Evolutionary conservation across 805 yeast genomes (phyloP), one percentile per base, ranked within the genome.

Genomic region (Priceomyces carsonii): DNA sequence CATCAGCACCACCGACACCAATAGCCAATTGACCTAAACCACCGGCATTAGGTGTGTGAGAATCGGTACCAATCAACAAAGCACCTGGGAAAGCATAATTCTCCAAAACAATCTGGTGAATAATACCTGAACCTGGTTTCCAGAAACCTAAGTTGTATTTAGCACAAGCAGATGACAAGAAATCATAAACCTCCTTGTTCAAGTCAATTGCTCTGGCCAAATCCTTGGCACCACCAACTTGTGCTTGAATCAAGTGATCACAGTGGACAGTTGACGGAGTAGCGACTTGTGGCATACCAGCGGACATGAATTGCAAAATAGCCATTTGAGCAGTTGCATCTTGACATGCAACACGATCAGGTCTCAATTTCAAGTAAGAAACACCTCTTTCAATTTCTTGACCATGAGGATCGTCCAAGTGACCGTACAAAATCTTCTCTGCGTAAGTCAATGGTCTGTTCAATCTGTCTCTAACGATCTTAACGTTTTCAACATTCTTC

Each of bases 241-340:
- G 95, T 48, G 96, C 98, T 65, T 89, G 96, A 64, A 90, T 90
- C 72, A 90, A 80, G 67, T 90, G 98, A 66, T 90, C 98, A 78
- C 98, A 90, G 73, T 90, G 98, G 41, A 91, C 95, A 31, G 97
- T 87, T 44, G 90, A 87, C 37, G 97, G 97, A 45, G 91, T 91
- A 38, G 95, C 95, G 34, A 90, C 95, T 59, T 80, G 77, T 44
- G 86, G 83, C 79, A 89, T 71, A 56, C 95, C 95, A 52, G 95
- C 95, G 43, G 95, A 85, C 95, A 89, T 89, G 66, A 90, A 90
- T 73, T 90, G 98, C 58, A 90, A 73, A 51, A 90, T 78, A 38
- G 97, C 96, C 98, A 90, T 90, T 74, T 90, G 98, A 39, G 97
- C 97, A 40, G 96, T 88, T 39, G 98, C 98, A 74, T 90, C 98